Evolutionary conservation across 306 rosid species (phyloP).

Genomic region (Glycine latifolia): DNA sequence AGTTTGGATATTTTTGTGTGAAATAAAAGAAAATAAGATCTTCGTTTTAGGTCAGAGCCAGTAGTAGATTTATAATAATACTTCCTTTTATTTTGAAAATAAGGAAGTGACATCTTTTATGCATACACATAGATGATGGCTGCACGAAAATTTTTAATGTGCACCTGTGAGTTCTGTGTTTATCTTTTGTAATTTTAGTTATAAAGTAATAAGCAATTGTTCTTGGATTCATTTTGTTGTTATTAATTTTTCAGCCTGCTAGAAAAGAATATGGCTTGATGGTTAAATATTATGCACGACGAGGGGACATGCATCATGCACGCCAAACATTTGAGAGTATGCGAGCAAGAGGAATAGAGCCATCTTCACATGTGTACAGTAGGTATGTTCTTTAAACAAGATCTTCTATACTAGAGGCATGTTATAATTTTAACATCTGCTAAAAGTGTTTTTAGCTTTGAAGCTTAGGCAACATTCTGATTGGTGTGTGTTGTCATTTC

Average conservation of each 20-base stretch:
- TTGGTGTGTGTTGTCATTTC: not conserved
- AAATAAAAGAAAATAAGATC: not conserved
- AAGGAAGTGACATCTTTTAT: not conserved
- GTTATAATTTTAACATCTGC: conserved; percentile 11
- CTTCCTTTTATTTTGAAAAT: not conserved
- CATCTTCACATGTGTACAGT: conserved; percentile 86
- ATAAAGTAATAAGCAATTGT: not conserved
- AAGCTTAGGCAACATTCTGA: conserved; percentile 18
- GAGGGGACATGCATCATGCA: conserved; percentile 96
- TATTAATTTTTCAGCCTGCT: conserved; percentile 74
- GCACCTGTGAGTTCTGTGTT: not conserved
- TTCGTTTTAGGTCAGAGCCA: not conserved
- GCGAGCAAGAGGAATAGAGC: conserved; percentile 98
- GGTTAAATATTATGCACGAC: conserved; percentile 90
- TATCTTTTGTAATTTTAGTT: conserved; percentile 6
- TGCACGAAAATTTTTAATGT: conserved; percentile 24
- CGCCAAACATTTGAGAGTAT: conserved; percentile 93
- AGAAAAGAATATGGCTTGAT: conserved; percentile 93
- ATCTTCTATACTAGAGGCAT: conserved; percentile 30
- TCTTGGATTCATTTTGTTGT: conserved; percentile 44
- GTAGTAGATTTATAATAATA: not conserved
- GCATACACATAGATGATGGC: not conserved
- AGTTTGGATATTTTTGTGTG: not conserved
- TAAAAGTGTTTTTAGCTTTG: conserved; percentile 30
- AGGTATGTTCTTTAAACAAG: conserved; percentile 59